Percentiles rank a stretch among this genome's conserved stretches.
These are phyloP conservation scores for Boletus subluridellus DNA, from an alignment of 1,284 basidiomycete genomes.

Conservation along the genomic window DNA sequence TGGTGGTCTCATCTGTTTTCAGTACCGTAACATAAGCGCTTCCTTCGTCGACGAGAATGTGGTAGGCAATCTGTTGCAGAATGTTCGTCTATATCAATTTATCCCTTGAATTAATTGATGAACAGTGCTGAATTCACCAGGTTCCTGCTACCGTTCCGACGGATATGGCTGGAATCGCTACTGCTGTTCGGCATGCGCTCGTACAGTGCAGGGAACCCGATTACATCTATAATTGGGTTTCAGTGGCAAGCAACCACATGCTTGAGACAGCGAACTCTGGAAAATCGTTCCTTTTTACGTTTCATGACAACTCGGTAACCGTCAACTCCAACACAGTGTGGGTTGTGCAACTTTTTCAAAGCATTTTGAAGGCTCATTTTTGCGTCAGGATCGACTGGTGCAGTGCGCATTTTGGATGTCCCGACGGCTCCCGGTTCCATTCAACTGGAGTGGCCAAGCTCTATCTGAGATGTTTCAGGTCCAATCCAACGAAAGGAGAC, in stretches of 20 bases:
- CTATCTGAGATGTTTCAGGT: constrained; percentile 32
- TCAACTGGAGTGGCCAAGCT: constrained; percentile 21
- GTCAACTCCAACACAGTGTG: constrained; percentile 36
- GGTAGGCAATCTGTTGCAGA: constrained; percentile 30
- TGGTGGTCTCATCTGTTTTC: not conserved
- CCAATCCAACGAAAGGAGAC: constrained; percentile 26
- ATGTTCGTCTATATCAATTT: constrained; percentile 21
- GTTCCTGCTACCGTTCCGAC: constrained; percentile 14
- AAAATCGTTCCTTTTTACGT: constrained; percentile 22
- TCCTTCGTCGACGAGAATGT: constrained; percentile 20
- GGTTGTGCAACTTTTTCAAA: constrained; percentile 2
- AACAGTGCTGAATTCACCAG: constrained; percentile 5
- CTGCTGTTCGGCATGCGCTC: constrained; percentile 29
- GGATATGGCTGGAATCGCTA: constrained; percentile 23
- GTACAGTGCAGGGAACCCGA: constrained; percentile 16
- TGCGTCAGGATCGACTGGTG: constrained; percentile 29
- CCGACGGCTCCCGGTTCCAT: constrained; percentile 23
- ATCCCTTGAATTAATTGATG: not conserved
- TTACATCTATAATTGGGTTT: constrained; percentile 28
- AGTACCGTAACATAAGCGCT: constrained; percentile 29
- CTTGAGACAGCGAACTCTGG: constrained; percentile 24
- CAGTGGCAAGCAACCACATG: constrained; percentile 30
- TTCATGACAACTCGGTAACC: constrained; percentile 15
- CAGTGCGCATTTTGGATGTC: constrained; percentile 33
- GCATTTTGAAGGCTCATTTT: not conserved